Evolutionary conservation across 768 basidiomycete species (phyloP).

Genomic region (Astraeus odoratus): DNA sequence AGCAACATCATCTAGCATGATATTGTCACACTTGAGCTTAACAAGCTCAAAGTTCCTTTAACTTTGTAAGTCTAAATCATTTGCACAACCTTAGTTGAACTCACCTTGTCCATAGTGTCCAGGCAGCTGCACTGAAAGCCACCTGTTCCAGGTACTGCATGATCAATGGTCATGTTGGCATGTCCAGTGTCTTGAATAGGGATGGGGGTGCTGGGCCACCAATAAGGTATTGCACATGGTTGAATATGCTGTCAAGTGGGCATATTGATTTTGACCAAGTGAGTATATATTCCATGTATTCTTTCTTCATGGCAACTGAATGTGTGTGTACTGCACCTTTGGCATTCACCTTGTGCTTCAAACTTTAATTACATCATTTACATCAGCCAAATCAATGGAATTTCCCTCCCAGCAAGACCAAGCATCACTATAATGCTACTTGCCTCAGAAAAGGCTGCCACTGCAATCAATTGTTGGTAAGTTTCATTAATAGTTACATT

Average conservation of each 20-base stretch:
- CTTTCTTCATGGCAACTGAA: constrained; percentile 21
- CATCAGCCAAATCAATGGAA: constrained; percentile 19
- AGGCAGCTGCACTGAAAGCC: not conserved
- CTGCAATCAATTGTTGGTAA: not conserved
- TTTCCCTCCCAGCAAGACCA: constrained; percentile 21
- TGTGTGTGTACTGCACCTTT: constrained; percentile 20
- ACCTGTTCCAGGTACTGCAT: not conserved
- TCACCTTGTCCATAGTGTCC: constrained; percentile 2
- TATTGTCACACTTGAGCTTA: constrained; percentile 16
- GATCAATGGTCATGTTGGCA: not conserved
- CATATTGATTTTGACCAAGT: not conserved
- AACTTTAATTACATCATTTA: constrained; percentile 18
- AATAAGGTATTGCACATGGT: not conserved
- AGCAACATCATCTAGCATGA: constrained; percentile 14
- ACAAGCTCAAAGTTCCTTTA: constrained; percentile 27
- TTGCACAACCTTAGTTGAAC: too few species aligned
- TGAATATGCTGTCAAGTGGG: not conserved
- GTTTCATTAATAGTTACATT: not conserved
- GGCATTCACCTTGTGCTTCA: constrained; percentile 17
- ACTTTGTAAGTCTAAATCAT: not conserved
- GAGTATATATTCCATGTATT: not conserved
- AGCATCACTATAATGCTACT: constrained; percentile 18
- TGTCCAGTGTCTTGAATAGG: not conserved
- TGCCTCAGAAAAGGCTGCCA: constrained; percentile 16
- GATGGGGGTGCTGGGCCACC: too few species aligned